Evolutionary conservation across 257 asterid genomes (phyloP), one percentile per base, ranked within the genome.

Genomic region (Asclepias syriaca): DNA sequence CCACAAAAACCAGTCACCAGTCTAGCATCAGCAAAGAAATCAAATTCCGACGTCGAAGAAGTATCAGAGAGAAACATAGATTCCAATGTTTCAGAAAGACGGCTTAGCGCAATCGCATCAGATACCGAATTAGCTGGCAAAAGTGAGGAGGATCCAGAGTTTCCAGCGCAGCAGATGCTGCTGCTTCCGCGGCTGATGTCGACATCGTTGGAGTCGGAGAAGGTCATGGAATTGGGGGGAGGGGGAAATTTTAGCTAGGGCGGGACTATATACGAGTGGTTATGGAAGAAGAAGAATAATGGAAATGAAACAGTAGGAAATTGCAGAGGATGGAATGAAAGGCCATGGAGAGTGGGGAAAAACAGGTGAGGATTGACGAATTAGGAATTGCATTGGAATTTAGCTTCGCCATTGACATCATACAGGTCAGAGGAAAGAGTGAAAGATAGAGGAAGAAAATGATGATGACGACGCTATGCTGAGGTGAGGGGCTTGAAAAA

Each of bases 11-110:
- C 70, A 18, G 68, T 21, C 13, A 89, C 80, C 21, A 94, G 73
- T 81, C 79, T 84, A n/a, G 95, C 89, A 71, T 94, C 98, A 73
- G 96, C 82, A 78, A 87, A 91, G 87, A 74, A 88, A 78, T 89
- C 89, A 22, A 89, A 93, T 34, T 89, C 96, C 72, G 83, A 76
- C 55, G 83, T 43, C 0, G 92, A 78, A 10, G 92, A 78, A 10
- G 82, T 15, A 65, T 81, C 89, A 60, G 50, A 22, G 32, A 84
- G 65, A 70, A 87, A 83, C 66, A 94, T 82, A 58, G 96, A 89
- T 69, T 82, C 95, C 40, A 94, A 83, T 11, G 90, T 72, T 34
- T 85, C 85, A 37, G 97, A 91, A 15, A 94, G 91, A 74, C 87
- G 91, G 4, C 57, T 74, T 70, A 94, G 83, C 6, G 95, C 82